Conservation (phyloP, 768 basidiomycete species). For the Suillus placidus region DNA sequence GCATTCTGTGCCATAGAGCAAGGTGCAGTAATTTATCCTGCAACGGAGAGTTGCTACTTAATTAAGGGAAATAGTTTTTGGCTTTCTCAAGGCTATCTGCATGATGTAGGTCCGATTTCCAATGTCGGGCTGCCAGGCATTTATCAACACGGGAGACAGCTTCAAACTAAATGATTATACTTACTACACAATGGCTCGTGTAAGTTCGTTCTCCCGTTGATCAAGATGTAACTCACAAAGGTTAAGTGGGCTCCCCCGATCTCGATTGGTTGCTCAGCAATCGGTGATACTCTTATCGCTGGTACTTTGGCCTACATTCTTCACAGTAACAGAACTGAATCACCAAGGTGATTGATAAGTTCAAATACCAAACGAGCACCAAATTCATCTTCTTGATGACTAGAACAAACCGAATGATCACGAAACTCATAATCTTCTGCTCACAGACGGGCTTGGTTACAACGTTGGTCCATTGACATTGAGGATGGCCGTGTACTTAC, state of each 20-base stretch:
- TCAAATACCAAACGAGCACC: not conserved
- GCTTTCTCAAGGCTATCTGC: not conserved
- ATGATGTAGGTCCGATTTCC: not conserved
- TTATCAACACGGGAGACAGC: not conserved
- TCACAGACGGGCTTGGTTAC: conserved; percentile 35
- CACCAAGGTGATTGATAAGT: conserved; percentile 15
- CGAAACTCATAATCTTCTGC: conserved; percentile 21
- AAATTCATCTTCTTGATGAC: not conserved
- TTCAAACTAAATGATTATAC: not conserved
- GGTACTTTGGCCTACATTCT: conserved; percentile 22
- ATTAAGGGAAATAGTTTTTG: not conserved
- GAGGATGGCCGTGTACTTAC: conserved; percentile 3
- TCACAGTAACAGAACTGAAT: conserved; percentile 10
- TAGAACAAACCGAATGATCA: conserved; percentile 23
- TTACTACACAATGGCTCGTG: not conserved
- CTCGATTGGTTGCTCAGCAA: conserved; percentile 28
- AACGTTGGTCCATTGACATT: conserved; percentile 15
- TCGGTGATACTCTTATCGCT: conserved; percentile 26
- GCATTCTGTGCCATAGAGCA: not conserved
- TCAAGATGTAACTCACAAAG: not conserved
- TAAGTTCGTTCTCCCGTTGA: not conserved
- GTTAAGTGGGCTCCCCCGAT: conserved; percentile 24
- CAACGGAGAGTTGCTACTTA: not conserved
- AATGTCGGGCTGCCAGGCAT: not conserved
- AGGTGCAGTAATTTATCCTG: not conserved